phyloP scores from a whole-genome alignment of 169 alveolate species.

The Plasmodium reichenowi region DNA sequence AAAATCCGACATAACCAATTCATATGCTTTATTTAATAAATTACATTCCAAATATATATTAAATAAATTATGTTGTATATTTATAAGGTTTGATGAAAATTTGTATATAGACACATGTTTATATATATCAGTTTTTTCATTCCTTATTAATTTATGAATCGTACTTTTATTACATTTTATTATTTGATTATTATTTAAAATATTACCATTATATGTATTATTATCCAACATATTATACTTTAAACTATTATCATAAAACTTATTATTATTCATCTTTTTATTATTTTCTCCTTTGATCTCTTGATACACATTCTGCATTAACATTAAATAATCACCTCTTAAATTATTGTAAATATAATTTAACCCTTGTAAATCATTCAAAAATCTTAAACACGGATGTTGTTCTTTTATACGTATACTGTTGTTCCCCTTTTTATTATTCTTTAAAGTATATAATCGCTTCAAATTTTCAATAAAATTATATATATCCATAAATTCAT shows the following conservation, averaged over 20 bases:
- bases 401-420: slow-evolving; percentile 12
- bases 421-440: slow-evolving; percentile 6
- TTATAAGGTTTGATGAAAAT: slow-evolving; percentile 43
- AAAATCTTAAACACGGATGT: slow-evolving; percentile 32
- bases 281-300: slow-evolving; percentile 30
- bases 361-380: slow-evolving; percentile 38
- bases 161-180: slow-evolving; percentile 12
- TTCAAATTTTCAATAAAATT: slow-evolving; percentile 61
- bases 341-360: slow-evolving; percentile 59
- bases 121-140: slow-evolving; percentile 45
- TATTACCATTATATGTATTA: not conserved
- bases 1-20: slow-evolving; percentile 31
- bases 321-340: slow-evolving; percentile 39
- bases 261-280: not conserved
- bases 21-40: slow-evolving; percentile 52
- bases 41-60: slow-evolving; percentile 61
- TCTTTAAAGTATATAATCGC: slow-evolving; percentile 56
- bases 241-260: not conserved
- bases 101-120: slow-evolving; percentile 40
- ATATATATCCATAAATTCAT: slow-evolving; percentile 38
- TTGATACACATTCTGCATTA: slow-evolving; percentile 35
- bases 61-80: slow-evolving; percentile 52
- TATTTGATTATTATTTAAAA: too few species aligned
- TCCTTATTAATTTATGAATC: slow-evolving; percentile 45
- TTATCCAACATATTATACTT: not conserved